Conservation (phyloP, 2,329 filamentous ascomycete species). For the Neofusicoccum umdonicola region DNA sequence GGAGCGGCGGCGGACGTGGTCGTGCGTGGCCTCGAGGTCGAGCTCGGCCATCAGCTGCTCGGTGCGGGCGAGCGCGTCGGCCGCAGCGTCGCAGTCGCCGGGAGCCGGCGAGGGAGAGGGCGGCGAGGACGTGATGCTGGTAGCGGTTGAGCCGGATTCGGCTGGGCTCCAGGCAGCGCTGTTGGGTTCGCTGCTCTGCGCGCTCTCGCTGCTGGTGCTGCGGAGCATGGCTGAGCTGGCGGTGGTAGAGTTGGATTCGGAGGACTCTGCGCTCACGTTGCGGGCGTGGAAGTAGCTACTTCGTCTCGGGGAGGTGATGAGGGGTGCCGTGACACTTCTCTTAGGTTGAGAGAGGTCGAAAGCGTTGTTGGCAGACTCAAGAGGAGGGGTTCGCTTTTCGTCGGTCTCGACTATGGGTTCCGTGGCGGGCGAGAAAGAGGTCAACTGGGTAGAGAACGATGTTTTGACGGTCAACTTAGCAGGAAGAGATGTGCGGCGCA, state of each 20-base stretch:
- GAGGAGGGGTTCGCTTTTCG: conserved; percentile 6
- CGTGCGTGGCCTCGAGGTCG: not conserved
- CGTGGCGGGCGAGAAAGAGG: not conserved
- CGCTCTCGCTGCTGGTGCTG: not conserved
- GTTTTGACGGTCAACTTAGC: conserved; percentile 13
- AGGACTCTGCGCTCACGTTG: not conserved
- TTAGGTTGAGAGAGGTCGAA: not conserved
- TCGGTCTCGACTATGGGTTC: conserved; percentile 13
- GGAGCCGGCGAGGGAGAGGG: not conserved
- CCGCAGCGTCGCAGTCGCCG: not conserved
- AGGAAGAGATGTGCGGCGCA: conserved; percentile 3
- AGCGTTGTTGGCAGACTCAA: not conserved
- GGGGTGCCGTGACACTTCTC: not conserved
- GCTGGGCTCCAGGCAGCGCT: conserved; percentile 2
- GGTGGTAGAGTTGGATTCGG: not conserved
- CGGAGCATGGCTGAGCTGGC: not conserved
- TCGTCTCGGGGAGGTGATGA: not conserved
- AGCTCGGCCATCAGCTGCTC: conserved; percentile 17
- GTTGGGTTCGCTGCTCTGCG: not conserved
- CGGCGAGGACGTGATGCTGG: not conserved
- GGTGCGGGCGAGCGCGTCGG: conserved; percentile 5
- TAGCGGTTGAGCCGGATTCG: not conserved
- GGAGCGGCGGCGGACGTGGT: not conserved
- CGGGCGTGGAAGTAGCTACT: conserved; percentile 3
- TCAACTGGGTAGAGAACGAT: not conserved